phyloP scores from a whole-genome alignment of 2,329 filamentous ascomycete species.

The Ilyonectria destructans region DNA sequence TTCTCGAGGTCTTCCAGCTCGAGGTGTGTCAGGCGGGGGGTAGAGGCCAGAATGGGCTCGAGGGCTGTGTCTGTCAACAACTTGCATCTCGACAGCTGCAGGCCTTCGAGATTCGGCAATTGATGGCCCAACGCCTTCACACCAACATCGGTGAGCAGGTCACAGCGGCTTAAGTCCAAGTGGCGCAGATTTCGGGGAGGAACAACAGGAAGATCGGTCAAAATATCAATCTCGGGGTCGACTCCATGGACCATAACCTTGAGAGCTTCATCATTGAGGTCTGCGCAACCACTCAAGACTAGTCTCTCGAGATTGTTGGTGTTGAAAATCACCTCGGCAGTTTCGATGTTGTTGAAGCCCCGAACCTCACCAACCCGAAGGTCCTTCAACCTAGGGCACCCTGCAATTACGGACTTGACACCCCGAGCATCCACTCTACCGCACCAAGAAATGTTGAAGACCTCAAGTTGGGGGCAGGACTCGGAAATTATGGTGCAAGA shows the following conservation, averaged over 20 bases:
- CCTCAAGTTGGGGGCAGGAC: conserved; percentile 86
- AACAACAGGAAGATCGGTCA: conserved; percentile 84
- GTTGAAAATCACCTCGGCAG: conserved; percentile 83
- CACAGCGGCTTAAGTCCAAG: conserved; percentile 87
- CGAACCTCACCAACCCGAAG: conserved; percentile 86
- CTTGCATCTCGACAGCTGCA: conserved; percentile 87
- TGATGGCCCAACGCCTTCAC: conserved; percentile 81
- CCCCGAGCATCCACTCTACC: conserved; percentile 86
- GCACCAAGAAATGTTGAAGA: conserved; percentile 95
- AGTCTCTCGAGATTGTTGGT: conserved; percentile 89
- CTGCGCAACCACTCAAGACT: conserved; percentile 84
- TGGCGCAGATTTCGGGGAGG: conserved; percentile 86
- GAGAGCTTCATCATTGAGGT: conserved; percentile 83
- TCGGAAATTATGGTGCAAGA: conserved; percentile 90
- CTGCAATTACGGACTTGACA: conserved; percentile 79
- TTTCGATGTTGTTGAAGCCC: conserved; percentile 82
- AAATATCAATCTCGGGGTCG: conserved; percentile 84
- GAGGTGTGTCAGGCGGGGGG: conserved; percentile 85
- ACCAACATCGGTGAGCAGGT: conserved; percentile 79
- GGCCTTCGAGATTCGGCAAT: conserved; percentile 84
- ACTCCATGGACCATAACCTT: conserved; percentile 82
- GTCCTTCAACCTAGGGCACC: conserved; percentile 82
- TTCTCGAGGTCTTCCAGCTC: conserved; percentile 89
- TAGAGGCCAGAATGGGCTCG: conserved; percentile 80
- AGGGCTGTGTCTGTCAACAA: conserved; percentile 82